Conservation (phyloP, 2,329 filamentous ascomycete species). For the Didymella exigua region DNA sequence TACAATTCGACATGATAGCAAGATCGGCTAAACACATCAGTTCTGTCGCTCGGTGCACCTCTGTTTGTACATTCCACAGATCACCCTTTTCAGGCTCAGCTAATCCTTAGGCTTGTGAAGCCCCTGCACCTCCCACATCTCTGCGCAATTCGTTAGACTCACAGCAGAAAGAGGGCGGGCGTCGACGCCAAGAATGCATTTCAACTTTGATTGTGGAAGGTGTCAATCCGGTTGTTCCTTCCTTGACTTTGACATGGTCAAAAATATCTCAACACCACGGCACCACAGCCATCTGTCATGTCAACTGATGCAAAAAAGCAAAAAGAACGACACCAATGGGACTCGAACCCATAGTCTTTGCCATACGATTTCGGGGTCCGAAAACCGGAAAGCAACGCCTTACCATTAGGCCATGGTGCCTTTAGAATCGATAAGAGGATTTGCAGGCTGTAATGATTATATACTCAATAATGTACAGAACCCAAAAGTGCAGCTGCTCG, state of each 20-base stretch:
- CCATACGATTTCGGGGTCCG: slow-evolving; percentile 24
- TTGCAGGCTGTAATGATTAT: not conserved
- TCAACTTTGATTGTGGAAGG: no score
- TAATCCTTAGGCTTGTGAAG: no score
- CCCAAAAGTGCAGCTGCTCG: no score
- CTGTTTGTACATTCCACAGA: no score
- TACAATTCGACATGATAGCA: no score
- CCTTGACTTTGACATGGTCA: not conserved
- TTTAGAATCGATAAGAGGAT: not conserved
- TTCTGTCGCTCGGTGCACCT: no score
- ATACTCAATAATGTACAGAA: not conserved
- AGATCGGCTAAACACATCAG: no score
- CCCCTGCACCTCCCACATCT: no score
- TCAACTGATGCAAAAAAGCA: slow-evolving; percentile 18
- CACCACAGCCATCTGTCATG: not conserved
- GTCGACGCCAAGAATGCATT: no score
- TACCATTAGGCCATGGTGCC: slow-evolving; percentile 53
- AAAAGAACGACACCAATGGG: slow-evolving; percentile 45
- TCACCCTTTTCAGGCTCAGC: no score
- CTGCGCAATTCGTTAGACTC: no score
- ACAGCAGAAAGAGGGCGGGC: no score
- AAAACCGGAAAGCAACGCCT: slow-evolving; percentile 51
- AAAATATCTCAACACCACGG: not conserved
- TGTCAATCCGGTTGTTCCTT: not conserved
- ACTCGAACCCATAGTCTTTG: slow-evolving; percentile 54